phyloP scores from a whole-genome alignment of 352 stramenopile genomes.

The Globisporangium abappressorium region DNA sequence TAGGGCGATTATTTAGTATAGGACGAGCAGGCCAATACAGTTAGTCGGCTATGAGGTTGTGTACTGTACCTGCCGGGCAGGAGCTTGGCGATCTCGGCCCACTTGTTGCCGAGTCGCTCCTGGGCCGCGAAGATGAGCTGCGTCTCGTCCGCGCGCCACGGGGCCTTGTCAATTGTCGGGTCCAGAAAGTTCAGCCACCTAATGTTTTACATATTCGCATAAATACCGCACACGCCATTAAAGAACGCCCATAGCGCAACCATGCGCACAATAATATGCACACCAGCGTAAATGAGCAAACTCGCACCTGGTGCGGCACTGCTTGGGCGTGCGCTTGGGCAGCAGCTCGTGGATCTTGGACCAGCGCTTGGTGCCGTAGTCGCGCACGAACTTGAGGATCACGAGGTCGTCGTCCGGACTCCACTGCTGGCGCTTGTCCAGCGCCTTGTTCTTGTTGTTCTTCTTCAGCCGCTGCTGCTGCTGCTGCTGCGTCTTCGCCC shows the following conservation, averaged over 20 bases:
- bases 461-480: background rate
- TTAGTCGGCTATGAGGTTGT: background rate
- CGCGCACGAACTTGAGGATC: conserved; percentile 67
- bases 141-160: conserved; percentile 92
- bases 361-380: conserved; percentile 88
- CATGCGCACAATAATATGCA: too few relatives aligned
- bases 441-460: background rate
- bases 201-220: background rate
- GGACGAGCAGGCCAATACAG: background rate
- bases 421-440: conserved; percentile 60
- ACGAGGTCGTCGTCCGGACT: conserved; percentile 57
- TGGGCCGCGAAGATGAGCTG: conserved; percentile 74
- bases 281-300: background rate
- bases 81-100: conserved; percentile 97
- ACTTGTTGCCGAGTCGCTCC: conserved; percentile 91
- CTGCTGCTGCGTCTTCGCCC: background rate
- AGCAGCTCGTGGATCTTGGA: conserved; percentile 91
- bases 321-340: conserved; percentile 93
- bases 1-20: background rate
- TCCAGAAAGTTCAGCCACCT: conserved; percentile 94
- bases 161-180: conserved; percentile 91
- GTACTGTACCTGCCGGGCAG: conserved; percentile 79
- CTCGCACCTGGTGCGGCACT: conserved; percentile 91
- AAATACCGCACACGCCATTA: background rate
- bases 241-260: background rate